Conservation (phyloP, 129 eudicot species). For the Helianthus annuus region HanXRQr2.0-SUNRISE NC_035435.2:144750972-144751471, state of each 20-base stretch:
- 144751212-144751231: constrained; percentile 80
- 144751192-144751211: constrained; percentile 79
- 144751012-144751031: constrained; percentile 65
- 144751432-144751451: constrained; percentile 26
- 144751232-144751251: constrained; percentile 89
- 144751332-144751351: constrained; percentile 90
- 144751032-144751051: constrained; percentile 78
- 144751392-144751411: not conserved
- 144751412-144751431: constrained; percentile 20
- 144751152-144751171: constrained; percentile 78
- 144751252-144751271: constrained; percentile 73
- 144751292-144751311: constrained; percentile 91
- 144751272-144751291: constrained; percentile 96
- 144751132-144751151: constrained; percentile 71
- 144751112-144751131: constrained; percentile 48
- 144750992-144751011: constrained; percentile 69
- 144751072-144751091: constrained; percentile 77
- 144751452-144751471: constrained; percentile 37
- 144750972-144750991: constrained; percentile 66
- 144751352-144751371: constrained; percentile 47
- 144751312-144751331: constrained; percentile 83
- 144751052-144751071: constrained; percentile 64
- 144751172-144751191: constrained; percentile 84
- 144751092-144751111: constrained; percentile 67
- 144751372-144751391: constrained; percentile 18